Evolutionary conservation across 1,284 basidiomycete species (phyloP).

Genomic region (Melampsora occidentalis): DNA sequence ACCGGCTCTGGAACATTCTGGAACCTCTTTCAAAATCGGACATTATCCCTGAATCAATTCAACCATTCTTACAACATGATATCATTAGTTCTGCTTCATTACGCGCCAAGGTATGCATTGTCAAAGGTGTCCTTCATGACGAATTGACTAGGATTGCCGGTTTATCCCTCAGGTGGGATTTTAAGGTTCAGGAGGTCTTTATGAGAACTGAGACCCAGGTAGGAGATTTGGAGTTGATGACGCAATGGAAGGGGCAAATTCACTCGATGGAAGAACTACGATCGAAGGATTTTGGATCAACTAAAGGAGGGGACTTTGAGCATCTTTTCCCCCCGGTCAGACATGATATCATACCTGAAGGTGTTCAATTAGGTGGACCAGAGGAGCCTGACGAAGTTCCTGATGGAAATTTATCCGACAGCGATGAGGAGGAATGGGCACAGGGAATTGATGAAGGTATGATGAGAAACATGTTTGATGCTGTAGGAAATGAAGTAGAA

Average conservation of each 20-base stretch:
- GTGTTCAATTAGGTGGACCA: too few relatives aligned
- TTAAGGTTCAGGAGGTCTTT: background rate
- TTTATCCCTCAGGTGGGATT: background rate
- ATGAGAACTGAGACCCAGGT: background rate
- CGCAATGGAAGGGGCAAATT: background rate
- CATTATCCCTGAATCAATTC: background rate
- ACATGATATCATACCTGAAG: too few relatives aligned
- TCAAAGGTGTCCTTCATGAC: conserved; percentile 14
- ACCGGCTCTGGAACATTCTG: background rate
- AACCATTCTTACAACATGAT: background rate
- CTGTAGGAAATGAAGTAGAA: too few relatives aligned
- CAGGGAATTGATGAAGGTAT: too few relatives aligned
- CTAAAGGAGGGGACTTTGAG: too few relatives aligned
- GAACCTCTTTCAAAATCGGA: background rate
- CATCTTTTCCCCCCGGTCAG: too few relatives aligned
- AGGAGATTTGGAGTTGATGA: background rate
- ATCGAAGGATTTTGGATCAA: too few relatives aligned
- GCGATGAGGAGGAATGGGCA: too few relatives aligned
- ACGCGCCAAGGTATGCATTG: background rate
- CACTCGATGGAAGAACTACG: too few relatives aligned
- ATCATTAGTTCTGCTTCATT: background rate
- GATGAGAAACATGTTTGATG: too few relatives aligned
- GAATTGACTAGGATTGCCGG: conserved; percentile 4
- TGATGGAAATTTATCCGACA: too few relatives aligned
- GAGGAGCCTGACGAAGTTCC: too few relatives aligned